Evolutionary conservation across 148 eudicot genomes (phyloP), one percentile per base, ranked within the genome.

Genomic region (Limonium bicolor): DNA sequence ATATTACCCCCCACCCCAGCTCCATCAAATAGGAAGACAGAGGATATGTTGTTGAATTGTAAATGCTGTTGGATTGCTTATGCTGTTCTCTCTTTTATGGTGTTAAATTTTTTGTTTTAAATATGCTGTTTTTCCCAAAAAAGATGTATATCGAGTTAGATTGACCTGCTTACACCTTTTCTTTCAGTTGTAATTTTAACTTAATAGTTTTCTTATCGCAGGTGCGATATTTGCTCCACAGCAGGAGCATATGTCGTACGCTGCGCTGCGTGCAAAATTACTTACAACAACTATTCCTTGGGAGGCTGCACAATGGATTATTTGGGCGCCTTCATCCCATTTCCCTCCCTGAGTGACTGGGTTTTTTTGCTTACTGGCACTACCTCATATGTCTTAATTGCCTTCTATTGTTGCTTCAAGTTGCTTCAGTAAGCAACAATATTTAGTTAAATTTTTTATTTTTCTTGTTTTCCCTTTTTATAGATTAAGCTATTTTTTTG

Each of bases 151-250:
- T n/a, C n/a, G n/a, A n/a, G n/a, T n/a, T n/a, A n/a, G n/a, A n/a
- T n/a, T n/a, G 48, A 43, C 29, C 29, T 43, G 15, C 27, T n/a
- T 24, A 24, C 16, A 23, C 30, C 48, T 30, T 5, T 15, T 19
- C 41, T 40, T 54, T 20, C 21, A 16, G 52, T 27, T 40, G 27
- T 51, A 43, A 29, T 33, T 62, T 42, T 57, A 73, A 71, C 79
- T 75, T 51, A 70, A 54, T 34, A 60, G 63, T 64, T 76, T 50
- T 83, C 66, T 84, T 84, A 69, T 70, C 95, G 95, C 99, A 90
- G 99, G 95, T 90, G 99, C 99, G 99, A 90, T 90, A 84, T 90
- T 70, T 90, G 99, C 95, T 90, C 99, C 95, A 56, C 80, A 78
- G 76, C 74, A 60, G 83, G 97, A 90, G 99, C 99, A 90, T 78